These are phyloP conservation scores for Aureobasidium sp. DNA, from an alignment of 2,329 filamentous ascomycete species.

Conservation along the genomic window DNA sequence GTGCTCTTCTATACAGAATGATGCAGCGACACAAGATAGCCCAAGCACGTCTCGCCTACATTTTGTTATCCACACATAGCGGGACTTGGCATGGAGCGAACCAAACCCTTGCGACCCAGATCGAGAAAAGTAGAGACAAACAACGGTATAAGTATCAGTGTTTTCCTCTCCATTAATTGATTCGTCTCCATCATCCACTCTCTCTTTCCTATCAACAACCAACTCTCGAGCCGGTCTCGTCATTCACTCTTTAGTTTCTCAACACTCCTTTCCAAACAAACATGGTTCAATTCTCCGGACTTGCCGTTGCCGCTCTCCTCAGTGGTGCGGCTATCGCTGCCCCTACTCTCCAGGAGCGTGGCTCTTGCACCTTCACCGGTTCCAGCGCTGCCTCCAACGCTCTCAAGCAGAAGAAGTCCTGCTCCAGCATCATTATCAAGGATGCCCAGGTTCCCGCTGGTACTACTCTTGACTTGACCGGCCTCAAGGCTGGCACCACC, in stretches of 20 bases:
- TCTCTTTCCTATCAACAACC: slow-evolving; percentile 5
- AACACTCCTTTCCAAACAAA: slow-evolving; percentile 6
- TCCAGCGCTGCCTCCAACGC: slow-evolving; percentile 15
- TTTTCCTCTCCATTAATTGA: background rate
- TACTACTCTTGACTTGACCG: slow-evolving; percentile 33
- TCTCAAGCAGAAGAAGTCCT: slow-evolving; percentile 21
- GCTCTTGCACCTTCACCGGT: slow-evolving; percentile 19
- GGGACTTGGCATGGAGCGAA: background rate
- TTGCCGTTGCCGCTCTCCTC: slow-evolving; percentile 9
- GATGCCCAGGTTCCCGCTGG: slow-evolving; percentile 33
- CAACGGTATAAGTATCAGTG: background rate
- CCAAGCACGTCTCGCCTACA: background rate
- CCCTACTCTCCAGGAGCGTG: slow-evolving; percentile 9
- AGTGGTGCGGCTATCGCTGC: slow-evolving; percentile 17
- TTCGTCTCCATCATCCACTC: background rate
- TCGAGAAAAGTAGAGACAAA: background rate
- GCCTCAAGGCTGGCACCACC: slow-evolving; percentile 29
- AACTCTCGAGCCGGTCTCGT: slow-evolving; percentile 12
- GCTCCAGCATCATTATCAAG: slow-evolving; percentile 34
- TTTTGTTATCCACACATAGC: background rate
- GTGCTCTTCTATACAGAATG: background rate
- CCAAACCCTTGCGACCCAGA: background rate
- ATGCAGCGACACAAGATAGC: background rate
- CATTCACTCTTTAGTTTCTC: slow-evolving; percentile 5
- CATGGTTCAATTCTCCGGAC: slow-evolving; percentile 16